Evolutionary conservation across 495 filamentous ascomycete genomes (phyloP), one percentile per base, ranked within the genome.

Genomic region (Hyaloscypha bicolor): DNA sequence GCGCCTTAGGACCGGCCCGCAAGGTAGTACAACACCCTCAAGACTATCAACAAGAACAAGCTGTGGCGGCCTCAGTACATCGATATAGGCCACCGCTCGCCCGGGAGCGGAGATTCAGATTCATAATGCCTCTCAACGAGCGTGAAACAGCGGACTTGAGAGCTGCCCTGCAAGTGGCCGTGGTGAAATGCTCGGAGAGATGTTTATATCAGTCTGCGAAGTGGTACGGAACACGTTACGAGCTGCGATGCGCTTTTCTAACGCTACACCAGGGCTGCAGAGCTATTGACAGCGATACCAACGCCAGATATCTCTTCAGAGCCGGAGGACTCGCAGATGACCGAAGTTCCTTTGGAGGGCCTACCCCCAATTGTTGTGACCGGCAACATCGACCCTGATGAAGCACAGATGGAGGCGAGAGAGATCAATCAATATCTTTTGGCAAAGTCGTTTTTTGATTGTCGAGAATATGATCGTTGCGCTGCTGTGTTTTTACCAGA

Each of bases 191-290:
- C 81, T 95, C 92, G 0, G 96, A 99, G 71, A 82, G 96, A 74
- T 97, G 96, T 80, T 86, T 99, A 3, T 98, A 97, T 76, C 93
- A 97, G 70, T 93, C 93, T 19, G 89, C 96, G 16, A 99, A 98
- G 89, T 98, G 96, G 95, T 97, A 85, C 53, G 53, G 30, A 63
- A 21, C 53, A 42, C 57, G 25, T 33, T 57, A 35, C 66, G 56
- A 69, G 66, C 30, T 63, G 48, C 55, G 25, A 25, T 61, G 53
- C 60, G 61, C 30, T 65, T 58, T 48, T 55, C 69, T 67, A 32
- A 60, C 6, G 22, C 25, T 62, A 45, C 33, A 48, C 58, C 16
- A 99, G 95, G 95, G 91, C 93, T 16, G 96, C 96, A 63, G 96
- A 99, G 80, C 90, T 97, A 65, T 88, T 97, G 58, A 90, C 90